Percentiles rank a stretch among this genome's conserved stretches.
phyloP scores from a whole-genome alignment of 1,284 basidiomycete genomes.

The Grifola frondosa region DNA sequence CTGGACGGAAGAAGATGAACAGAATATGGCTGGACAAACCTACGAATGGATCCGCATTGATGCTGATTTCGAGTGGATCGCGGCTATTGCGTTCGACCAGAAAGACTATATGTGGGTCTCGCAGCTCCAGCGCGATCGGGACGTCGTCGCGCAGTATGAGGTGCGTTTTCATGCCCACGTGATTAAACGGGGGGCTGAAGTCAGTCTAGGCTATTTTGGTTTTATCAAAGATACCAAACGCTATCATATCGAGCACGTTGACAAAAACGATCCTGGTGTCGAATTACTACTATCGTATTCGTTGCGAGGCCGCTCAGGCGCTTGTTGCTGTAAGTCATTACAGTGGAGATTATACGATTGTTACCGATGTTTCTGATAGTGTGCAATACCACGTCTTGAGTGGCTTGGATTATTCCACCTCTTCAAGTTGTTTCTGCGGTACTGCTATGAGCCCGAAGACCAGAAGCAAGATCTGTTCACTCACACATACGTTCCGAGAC shows the following conservation, averaged over 20 bases:
- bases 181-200: not conserved
- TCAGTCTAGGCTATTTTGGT: constrained; percentile 76
- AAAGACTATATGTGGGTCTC: constrained; percentile 99
- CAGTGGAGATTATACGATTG: not conserved
- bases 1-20: constrained; percentile 97
- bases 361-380: constrained; percentile 44
- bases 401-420: constrained; percentile 94
- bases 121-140: constrained; percentile 93
- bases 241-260: constrained; percentile 90
- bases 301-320: constrained; percentile 90
- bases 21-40: constrained; percentile 88
- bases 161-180: constrained; percentile 43
- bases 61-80: constrained; percentile 99
- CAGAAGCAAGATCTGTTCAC: constrained; percentile 77
- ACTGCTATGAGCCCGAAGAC: constrained; percentile 86
- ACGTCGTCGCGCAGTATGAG: constrained; percentile 98
- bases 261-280: constrained; percentile 92
- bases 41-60: constrained; percentile 99
- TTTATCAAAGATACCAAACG: constrained; percentile 78
- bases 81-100: constrained; percentile 89
- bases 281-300: constrained; percentile 97
- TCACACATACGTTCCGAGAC: constrained; percentile 85
- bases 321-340: constrained; percentile 73
- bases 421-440: constrained; percentile 93
- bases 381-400: constrained; percentile 77